Conservation (phyloP, 768 basidiomycete species). For the Rubroboletus pulcherrimus region DNA sequence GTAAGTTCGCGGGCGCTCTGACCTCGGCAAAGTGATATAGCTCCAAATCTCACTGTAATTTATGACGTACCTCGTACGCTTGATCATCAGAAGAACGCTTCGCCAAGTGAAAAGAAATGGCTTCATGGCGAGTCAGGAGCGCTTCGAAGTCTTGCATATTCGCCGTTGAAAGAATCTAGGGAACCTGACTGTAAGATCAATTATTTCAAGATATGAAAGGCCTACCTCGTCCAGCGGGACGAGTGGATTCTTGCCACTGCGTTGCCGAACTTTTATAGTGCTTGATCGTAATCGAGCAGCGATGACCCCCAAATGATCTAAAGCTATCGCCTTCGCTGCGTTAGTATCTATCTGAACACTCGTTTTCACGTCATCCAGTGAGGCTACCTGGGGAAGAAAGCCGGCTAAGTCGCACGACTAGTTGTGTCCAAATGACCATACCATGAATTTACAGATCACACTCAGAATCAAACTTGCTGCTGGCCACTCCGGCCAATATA, state of each 20-base stretch:
- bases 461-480: conserved; percentile 79
- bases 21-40: background rate
- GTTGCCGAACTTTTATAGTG: conserved; percentile 36
- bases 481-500: conserved; percentile 98
- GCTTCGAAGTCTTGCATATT: conserved; percentile 52
- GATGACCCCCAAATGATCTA: conserved; percentile 94
- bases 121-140: conserved; percentile 59
- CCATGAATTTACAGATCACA: conserved; percentile 85
- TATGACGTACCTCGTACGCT: conserved; percentile 63
- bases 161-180: conserved; percentile 50
- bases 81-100: conserved; percentile 77
- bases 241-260: conserved; percentile 37
- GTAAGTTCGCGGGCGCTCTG: conserved; percentile 80
- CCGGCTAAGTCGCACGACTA: background rate
- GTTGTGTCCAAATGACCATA: conserved; percentile 29
- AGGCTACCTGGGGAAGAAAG: conserved; percentile 54
- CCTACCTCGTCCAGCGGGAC: conserved; percentile 71
- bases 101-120: conserved; percentile 62
- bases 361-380: conserved; percentile 78
- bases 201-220: background rate
- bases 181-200: background rate
- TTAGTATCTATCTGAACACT: conserved; percentile 65
- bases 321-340: conserved; percentile 81
- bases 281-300: conserved; percentile 74
- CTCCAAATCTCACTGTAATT: background rate